Conservation (phyloP, 2,329 filamentous ascomycete species). For the Phialophora chinensis region DNA sequence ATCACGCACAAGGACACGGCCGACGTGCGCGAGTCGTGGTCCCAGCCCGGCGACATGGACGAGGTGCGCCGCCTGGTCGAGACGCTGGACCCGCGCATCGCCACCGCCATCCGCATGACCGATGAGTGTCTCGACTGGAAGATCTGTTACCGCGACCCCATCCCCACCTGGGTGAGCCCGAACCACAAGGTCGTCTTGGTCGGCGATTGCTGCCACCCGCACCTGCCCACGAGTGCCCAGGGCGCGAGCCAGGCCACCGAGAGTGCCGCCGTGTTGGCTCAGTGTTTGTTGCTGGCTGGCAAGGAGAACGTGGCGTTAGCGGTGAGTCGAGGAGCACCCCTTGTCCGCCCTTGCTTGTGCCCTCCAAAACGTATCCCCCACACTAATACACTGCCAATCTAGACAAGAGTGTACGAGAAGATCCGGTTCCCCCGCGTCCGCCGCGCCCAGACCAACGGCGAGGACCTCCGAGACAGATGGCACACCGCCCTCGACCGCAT, state of each 20-base stretch:
- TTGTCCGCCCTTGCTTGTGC: not conserved
- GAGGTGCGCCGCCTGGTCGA: slow-evolving; percentile 59
- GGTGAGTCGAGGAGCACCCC: slow-evolving; percentile 10
- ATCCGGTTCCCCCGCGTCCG: slow-evolving; percentile 49
- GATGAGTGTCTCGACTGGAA: slow-evolving; percentile 44
- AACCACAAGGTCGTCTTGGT: slow-evolving; percentile 44
- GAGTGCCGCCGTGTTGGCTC: slow-evolving; percentile 49
- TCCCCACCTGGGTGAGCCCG: slow-evolving; percentile 39
- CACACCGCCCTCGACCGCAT: slow-evolving; percentile 56
- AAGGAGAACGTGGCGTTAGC: slow-evolving; percentile 32
- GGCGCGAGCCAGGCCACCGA: slow-evolving; percentile 53
- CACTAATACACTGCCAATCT: not conserved
- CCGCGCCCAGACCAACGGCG: slow-evolving; percentile 56
- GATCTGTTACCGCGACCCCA: slow-evolving; percentile 42
- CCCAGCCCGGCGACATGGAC: slow-evolving; percentile 58
- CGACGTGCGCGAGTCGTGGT: slow-evolving; percentile 63
- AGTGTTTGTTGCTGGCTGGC: slow-evolving; percentile 34
- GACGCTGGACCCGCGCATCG: slow-evolving; percentile 59
- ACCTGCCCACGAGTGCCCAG: slow-evolving; percentile 52
- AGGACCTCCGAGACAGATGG: slow-evolving; percentile 57
- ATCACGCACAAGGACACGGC: slow-evolving; percentile 57
- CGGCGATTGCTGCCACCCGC: slow-evolving; percentile 49
- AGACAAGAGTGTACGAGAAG: slow-evolving; percentile 49
- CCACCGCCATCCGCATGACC: slow-evolving; percentile 52
- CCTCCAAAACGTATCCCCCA: not conserved